Conservation (phyloP, 129 eudicot species). For the Rutidosis leptorrhynchoides region DNA sequence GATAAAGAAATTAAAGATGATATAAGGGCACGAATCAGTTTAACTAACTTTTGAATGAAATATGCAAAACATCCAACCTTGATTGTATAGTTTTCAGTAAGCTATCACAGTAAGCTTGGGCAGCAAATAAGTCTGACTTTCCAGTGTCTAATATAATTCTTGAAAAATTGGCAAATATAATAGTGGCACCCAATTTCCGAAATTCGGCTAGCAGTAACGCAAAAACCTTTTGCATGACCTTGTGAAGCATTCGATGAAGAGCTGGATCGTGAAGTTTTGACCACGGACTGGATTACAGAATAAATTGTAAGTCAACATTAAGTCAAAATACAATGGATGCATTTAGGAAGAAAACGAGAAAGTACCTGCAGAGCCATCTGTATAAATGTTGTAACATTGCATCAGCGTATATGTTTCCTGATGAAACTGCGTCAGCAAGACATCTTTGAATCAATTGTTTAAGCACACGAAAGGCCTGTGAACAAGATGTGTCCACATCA, state of each 20-base stretch:
- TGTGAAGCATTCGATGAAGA: slow-evolving; percentile 90
- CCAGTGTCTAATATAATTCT: slow-evolving; percentile 89
- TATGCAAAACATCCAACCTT: slow-evolving; percentile 45
- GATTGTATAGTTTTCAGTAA: slow-evolving; percentile 64
- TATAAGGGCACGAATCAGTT: neutral
- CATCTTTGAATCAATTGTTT: slow-evolving; percentile 89
- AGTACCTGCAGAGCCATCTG: slow-evolving; percentile 99
- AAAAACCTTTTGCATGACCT: slow-evolving; percentile 93
- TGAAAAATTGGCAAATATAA: slow-evolving; percentile 74
- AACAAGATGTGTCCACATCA: slow-evolving; percentile 82
- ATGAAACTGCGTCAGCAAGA: slow-evolving; percentile 76
- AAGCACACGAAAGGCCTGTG: slow-evolving; percentile 82
- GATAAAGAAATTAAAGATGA: slow-evolving; percentile 12
- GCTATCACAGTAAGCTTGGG: slow-evolving; percentile 89
- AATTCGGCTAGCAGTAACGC: slow-evolving; percentile 81
- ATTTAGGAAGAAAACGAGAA: slow-evolving; percentile 15
- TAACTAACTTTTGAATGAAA: slow-evolving; percentile 1
- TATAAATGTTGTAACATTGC: slow-evolving; percentile 86
- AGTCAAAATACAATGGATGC: neutral
- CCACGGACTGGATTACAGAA: slow-evolving; percentile 56
- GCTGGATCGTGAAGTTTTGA: slow-evolving; percentile 95
- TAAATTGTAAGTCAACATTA: slow-evolving; percentile 16
- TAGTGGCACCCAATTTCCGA: slow-evolving; percentile 83
- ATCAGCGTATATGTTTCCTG: slow-evolving; percentile 93
- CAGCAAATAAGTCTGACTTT: slow-evolving; percentile 77